These are phyloP conservation scores for Keithomyces neogunnii DNA, from an alignment of 2,329 filamentous ascomycete genomes.

Conservation along the genomic window DNA sequence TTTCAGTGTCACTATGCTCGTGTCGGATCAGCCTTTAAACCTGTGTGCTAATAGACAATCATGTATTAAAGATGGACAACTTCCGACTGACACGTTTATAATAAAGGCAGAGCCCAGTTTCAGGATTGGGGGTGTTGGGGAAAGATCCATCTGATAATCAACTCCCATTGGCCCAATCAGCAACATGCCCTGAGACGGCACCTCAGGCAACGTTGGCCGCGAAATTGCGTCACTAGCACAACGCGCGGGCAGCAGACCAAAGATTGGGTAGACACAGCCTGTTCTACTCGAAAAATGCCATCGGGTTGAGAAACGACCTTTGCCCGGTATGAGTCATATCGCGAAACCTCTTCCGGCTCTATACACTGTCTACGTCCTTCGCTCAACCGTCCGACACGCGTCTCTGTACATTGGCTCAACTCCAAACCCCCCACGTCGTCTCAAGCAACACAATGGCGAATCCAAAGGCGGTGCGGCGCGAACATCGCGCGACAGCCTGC, in stretches of 20 bases:
- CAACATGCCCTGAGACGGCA: neutral
- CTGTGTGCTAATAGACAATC: too few relatives aligned
- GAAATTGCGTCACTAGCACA: too few relatives aligned
- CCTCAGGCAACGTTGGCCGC: neutral
- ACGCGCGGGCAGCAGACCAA: neutral
- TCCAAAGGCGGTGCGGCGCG: conserved; percentile 71
- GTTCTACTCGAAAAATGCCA: neutral
- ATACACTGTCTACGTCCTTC: conserved; percentile 88
- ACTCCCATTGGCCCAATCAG: neutral
- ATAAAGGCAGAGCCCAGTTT: too few relatives aligned
- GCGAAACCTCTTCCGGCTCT: conserved; percentile 68
- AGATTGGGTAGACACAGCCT: neutral
- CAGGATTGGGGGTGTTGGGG: too few relatives aligned
- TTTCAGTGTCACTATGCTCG: too few relatives aligned
- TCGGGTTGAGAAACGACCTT: neutral
- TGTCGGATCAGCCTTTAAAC: too few relatives aligned
- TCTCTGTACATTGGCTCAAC: conserved; percentile 87
- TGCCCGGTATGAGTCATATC: conserved; percentile 29
- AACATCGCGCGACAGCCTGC: conserved; percentile 58
- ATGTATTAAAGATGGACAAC: too few relatives aligned
- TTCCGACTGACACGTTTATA: too few relatives aligned
- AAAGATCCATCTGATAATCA: neutral
- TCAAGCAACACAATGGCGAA: conserved; percentile 87
- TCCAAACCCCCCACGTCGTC: conserved; percentile 73
- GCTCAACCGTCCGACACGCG: conserved; percentile 65